These are phyloP conservation scores for Calophaca sinica DNA, from an alignment of 306 rosid genomes.

Conservation along the genomic window DNA sequence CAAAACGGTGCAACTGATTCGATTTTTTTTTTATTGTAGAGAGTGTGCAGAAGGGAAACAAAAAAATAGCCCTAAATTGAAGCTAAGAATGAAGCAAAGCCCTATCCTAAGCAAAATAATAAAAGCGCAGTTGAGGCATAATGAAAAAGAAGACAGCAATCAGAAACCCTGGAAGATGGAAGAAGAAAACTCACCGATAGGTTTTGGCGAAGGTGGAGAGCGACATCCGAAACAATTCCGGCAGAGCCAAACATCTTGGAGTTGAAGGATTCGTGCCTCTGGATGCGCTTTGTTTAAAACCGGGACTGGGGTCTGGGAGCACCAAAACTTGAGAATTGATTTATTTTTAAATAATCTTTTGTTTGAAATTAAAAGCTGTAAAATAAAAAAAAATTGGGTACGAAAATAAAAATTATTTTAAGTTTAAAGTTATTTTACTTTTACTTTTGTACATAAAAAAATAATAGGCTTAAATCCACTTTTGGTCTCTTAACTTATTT, in stretches of 20 bases:
- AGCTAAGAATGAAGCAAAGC: background rate
- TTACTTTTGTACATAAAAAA: no score
- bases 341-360: background rate
- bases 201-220: slow-evolving; percentile 55
- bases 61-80: background rate
- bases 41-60: background rate
- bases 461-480: no score
- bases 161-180: background rate
- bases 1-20: background rate
- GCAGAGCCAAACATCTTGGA: slow-evolving; percentile 48
- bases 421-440: no score
- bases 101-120: background rate
- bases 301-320: background rate
- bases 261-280: background rate
- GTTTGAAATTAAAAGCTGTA: no score
- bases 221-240: slow-evolving; percentile 43
- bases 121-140: background rate
- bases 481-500: no score
- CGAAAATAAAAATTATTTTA: no score
- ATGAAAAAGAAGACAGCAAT: background rate
- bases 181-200: slow-evolving; percentile 51
- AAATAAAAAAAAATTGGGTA: no score
- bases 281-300: background rate
- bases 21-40: background rate
- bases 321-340: background rate